These are phyloP conservation scores for Penicillium longicatenatum DNA, from an alignment of 495 filamentous ascomycete genomes.

Conservation along the genomic window DNA sequence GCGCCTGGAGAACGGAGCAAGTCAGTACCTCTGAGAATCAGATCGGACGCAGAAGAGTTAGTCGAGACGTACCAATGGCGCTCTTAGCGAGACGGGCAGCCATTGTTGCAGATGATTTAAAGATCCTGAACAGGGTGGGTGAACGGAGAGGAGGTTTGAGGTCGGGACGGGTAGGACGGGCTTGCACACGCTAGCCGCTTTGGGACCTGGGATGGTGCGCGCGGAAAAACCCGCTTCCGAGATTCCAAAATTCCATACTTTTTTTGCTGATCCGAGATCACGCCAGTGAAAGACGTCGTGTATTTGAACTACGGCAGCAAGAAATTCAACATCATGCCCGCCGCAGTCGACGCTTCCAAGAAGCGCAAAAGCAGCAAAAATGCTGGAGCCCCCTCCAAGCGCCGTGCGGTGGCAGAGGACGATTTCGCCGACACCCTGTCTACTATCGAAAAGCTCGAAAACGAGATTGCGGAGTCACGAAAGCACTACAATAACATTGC, in stretches of 20 bases:
- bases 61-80: slow-evolving; percentile 74
- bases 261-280: slow-evolving; percentile 22
- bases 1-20: slow-evolving; percentile 62
- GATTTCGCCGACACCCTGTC: slow-evolving; percentile 52
- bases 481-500: slow-evolving; percentile 94
- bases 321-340: slow-evolving; percentile 29
- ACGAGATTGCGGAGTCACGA: slow-evolving; percentile 76
- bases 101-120: slow-evolving; percentile 65
- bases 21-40: slow-evolving; percentile 30
- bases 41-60: slow-evolving; percentile 2
- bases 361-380: slow-evolving; percentile 46
- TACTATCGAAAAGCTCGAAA: slow-evolving; percentile 69
- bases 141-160: slow-evolving; percentile 51
- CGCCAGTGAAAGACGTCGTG: slow-evolving; percentile 10
- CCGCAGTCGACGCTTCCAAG: slow-evolving; percentile 29
- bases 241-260: slow-evolving; percentile 38
- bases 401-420: slow-evolving; percentile 46
- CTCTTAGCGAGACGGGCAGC: slow-evolving; percentile 91
- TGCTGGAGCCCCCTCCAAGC: slow-evolving; percentile 40
- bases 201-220: slow-evolving; percentile 63
- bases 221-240: slow-evolving; percentile 45
- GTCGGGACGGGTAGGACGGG: slow-evolving; percentile 75
- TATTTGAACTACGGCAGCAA: not conserved
- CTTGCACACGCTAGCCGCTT: slow-evolving; percentile 80
- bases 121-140: slow-evolving; percentile 41